Evolutionary conservation across 495 filamentous ascomycete species (phyloP), one percentile per base, ranked within the genome.

Genomic region (Copromyces sp.): DNA sequence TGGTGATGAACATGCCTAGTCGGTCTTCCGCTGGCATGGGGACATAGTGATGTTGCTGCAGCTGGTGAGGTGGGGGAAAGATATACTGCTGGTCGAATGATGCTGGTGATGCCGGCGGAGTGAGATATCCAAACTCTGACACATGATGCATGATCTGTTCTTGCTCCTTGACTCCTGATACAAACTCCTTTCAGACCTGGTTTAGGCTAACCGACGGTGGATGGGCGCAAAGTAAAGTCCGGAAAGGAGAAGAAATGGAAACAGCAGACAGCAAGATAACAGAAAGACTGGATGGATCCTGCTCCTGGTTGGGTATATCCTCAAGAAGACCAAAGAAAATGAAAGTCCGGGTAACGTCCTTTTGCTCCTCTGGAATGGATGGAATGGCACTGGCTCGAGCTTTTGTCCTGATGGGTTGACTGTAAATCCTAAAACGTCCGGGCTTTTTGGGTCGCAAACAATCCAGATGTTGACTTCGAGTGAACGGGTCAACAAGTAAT

Each of bases 1-100:
- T 88, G 79, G 91, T 94, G 74, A 98, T 84, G 74, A 96, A 86
- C 72, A 91, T 87, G 82, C 94, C 94, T 85, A 97, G 82, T 76
- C 94, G 91, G 79, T 95, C 92, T 86, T 97, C 93, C 59, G 94
- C 93, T 59, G 83, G 74, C 70, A 81, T 78, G 20, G 84, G 84
- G 42, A 78, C 73, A 76, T 81, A 86, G 72, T 81, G 81, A 47
- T 79, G 76, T 65, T 80, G 78, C 71, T 80, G 79, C 41, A 78
- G 80, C 71, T 82, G 80, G 73, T 72, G 73, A 77, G 73, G 72
- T 76, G 76, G 69, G 73, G 77, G 75, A 73, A 80, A 75, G 35
- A 78, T 76, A 71, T 81, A 82, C 76, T 82, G 81, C 68, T 83
- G 81, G 75, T 83, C 81, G 80, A 84, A 85, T 38, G 53, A 35